Evolutionary conservation across 805 yeast species (phyloP).

Genomic region (Candida anglica): DNA sequence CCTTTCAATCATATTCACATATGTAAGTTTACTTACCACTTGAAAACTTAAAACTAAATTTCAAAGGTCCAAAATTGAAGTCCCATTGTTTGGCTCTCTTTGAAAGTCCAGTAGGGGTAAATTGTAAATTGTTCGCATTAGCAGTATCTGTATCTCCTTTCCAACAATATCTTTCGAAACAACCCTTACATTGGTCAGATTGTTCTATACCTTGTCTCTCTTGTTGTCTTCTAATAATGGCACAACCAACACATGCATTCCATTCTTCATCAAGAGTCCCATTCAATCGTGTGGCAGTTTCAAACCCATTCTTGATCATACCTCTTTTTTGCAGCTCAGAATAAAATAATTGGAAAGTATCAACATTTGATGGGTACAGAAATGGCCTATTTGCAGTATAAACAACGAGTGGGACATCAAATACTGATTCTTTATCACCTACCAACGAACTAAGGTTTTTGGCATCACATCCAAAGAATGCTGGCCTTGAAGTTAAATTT

Average conservation of each 20-base stretch:
- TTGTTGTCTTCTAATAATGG: slow-evolving; percentile 70
- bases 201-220: slow-evolving; percentile 62
- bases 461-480: slow-evolving; percentile 81
- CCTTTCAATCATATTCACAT: too few species aligned
- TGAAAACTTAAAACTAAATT: too few species aligned
- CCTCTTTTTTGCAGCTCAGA: slow-evolving; percentile 50
- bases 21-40: too few species aligned
- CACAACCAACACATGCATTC: slow-evolving; percentile 79
- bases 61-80: too few species aligned
- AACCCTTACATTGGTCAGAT: slow-evolving; percentile 62
- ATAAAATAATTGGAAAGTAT: slow-evolving; percentile 66
- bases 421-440: slow-evolving; percentile 13
- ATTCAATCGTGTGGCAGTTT: slow-evolving; percentile 62
- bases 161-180: slow-evolving; percentile 79
- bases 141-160: slow-evolving; percentile 36
- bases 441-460: slow-evolving; percentile 52
- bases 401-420: slow-evolving; percentile 64
- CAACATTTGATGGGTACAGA: slow-evolving; percentile 64
- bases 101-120: slow-evolving; percentile 24
- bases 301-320: slow-evolving; percentile 72
- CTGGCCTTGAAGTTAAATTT: slow-evolving; percentile 64
- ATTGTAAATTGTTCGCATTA: slow-evolving; percentile 17
- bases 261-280: slow-evolving; percentile 65
- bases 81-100: too few species aligned
- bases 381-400: slow-evolving; percentile 71